Evolutionary conservation across 345 rosid genomes (phyloP).

Genomic region (Heritiera fomes): DNA sequence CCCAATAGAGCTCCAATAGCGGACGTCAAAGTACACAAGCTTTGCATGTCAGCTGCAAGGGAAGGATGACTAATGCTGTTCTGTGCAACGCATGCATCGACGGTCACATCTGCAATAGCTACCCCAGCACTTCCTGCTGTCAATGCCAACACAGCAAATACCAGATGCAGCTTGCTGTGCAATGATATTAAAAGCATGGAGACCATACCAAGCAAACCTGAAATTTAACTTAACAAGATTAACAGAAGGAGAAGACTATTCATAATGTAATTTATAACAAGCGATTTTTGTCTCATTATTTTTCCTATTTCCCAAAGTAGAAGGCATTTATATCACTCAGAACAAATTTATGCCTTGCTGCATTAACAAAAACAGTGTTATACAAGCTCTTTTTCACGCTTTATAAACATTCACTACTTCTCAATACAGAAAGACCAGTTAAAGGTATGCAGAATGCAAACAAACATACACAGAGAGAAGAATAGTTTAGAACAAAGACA

Average conservation of each 20-base stretch:
- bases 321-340: background rate
- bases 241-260: background rate
- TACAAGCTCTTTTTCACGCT: background rate
- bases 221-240: constrained; percentile 20
- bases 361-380: background rate
- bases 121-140: constrained; percentile 73
- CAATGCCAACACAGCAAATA: constrained; percentile 64
- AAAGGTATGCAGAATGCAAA: background rate
- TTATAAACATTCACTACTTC: background rate
- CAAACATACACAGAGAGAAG: background rate
- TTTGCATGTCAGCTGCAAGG: constrained; percentile 93
- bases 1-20: constrained; percentile 84
- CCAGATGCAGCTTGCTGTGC: constrained; percentile 65
- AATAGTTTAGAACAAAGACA: background rate
- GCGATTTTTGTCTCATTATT: background rate
- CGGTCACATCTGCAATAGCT: constrained; percentile 91
- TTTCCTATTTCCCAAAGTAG: background rate
- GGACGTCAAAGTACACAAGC: constrained; percentile 74
- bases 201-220: constrained; percentile 73
- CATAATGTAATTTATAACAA: background rate
- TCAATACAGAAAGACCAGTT: background rate
- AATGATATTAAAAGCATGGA: constrained; percentile 70
- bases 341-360: background rate
- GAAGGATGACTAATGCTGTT: constrained; percentile 72
- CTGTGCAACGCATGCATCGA: constrained; percentile 93